phyloP scores from a whole-genome alignment of 768 basidiomycete species.

The Inosperma sp. region DNA sequence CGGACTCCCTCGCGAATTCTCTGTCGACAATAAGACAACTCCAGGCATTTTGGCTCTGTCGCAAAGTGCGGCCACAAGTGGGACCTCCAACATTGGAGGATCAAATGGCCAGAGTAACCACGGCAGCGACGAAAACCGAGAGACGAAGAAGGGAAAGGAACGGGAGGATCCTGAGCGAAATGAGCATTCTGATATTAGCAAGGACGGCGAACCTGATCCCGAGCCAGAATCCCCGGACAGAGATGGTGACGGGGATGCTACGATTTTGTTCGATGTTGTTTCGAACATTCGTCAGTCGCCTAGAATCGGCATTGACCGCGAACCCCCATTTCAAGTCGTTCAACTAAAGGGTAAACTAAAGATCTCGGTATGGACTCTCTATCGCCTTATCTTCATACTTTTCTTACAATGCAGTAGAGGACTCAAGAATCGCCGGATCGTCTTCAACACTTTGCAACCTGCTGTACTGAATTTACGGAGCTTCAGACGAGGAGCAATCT shows the following conservation, averaged over 20 bases:
- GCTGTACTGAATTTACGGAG: too few species aligned
- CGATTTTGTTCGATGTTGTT: neutral
- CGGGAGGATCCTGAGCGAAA: neutral
- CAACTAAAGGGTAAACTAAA: neutral
- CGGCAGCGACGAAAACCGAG: neutral
- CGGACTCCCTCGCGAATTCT: neutral
- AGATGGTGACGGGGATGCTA: neutral
- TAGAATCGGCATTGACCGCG: neutral
- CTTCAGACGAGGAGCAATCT: too few species aligned
- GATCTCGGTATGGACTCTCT: neutral
- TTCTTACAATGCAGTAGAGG: neutral
- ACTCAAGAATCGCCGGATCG: neutral
- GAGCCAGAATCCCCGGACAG: neutral
- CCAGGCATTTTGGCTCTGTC: conserved; percentile 1
- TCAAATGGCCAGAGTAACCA: neutral
- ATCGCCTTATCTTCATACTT: neutral
- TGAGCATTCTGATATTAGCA: neutral
- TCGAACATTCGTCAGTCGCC: neutral
- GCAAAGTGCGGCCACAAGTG: neutral
- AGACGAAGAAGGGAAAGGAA: neutral
- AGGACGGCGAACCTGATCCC: neutral
- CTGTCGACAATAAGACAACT: too few species aligned
- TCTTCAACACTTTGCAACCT: too few species aligned
- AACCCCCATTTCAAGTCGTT: neutral
- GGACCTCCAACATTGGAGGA: neutral